Conservation (phyloP, 345 rosid genomes). For the Populus simonii region DNA sequence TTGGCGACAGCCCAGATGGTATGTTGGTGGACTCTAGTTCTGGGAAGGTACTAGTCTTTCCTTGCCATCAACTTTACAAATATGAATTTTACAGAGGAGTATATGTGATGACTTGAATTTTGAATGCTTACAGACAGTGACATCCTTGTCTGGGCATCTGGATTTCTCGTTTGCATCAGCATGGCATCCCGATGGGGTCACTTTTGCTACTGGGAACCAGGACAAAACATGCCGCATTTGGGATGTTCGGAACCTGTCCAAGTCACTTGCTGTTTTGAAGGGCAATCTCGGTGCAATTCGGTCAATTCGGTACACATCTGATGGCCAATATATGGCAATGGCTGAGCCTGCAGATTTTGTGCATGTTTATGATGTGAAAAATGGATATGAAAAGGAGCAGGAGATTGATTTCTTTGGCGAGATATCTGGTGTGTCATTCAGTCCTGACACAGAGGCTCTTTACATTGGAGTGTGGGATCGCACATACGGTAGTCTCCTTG, state of each 20-base stretch:
- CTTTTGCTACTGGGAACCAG: conserved; percentile 64
- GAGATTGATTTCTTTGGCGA: conserved; percentile 66
- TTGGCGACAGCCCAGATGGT: conserved; percentile 51
- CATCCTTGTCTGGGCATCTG: conserved; percentile 44
- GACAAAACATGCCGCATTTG: conserved; percentile 64
- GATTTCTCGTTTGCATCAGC: conserved; percentile 67
- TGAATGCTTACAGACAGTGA: conserved; percentile 35
- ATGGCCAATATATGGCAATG: conserved; percentile 56
- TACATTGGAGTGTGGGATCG: conserved; percentile 65
- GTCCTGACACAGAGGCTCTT: conserved; percentile 56
- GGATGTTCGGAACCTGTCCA: conserved; percentile 53
- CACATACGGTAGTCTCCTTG: conserved; percentile 61
- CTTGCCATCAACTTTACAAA: not conserved
- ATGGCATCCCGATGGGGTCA: conserved; percentile 56
- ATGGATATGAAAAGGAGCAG: conserved; percentile 54
- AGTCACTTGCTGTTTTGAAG: conserved; percentile 51
- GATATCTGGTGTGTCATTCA: conserved; percentile 59
- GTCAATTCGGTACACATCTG: conserved; percentile 52
- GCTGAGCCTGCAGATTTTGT: conserved; percentile 70
- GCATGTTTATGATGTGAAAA: conserved; percentile 52
- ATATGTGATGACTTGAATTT: conserved; percentile 10
- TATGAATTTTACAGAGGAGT: not conserved
- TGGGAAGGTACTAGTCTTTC: conserved; percentile 38
- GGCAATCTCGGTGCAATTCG: conserved; percentile 60
- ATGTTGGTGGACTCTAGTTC: conserved; percentile 47